These are phyloP conservation scores for Metschnikowia similis DNA, from an alignment of 805 yeast genomes.

Conservation along the genomic window DNA sequence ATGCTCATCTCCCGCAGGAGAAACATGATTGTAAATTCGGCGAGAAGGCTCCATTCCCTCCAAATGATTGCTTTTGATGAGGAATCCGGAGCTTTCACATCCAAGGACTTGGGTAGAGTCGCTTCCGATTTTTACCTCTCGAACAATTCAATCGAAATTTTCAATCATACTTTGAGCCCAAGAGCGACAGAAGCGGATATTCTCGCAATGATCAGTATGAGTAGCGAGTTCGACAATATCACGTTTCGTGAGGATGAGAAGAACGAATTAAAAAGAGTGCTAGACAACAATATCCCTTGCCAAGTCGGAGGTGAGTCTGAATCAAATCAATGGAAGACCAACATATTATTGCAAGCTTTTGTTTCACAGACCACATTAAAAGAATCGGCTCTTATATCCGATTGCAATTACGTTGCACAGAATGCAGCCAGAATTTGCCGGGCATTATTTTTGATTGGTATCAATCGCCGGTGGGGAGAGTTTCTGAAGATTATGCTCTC, in stretches of 20 bases:
- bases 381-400: constrained; percentile 82
- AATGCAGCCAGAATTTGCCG: constrained; percentile 91
- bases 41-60: constrained; percentile 72
- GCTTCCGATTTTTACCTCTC: constrained; percentile 91
- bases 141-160: constrained; percentile 81
- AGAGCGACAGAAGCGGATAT: constrained; percentile 90
- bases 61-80: constrained; percentile 96
- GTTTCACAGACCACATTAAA: constrained; percentile 69
- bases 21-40: constrained; percentile 73
- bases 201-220: constrained; percentile 80
- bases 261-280: constrained; percentile 60
- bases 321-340: constrained; percentile 80
- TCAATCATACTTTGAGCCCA: constrained; percentile 80
- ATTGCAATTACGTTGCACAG: constrained; percentile 90
- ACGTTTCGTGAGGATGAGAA: constrained; percentile 86
- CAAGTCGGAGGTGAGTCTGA: constrained; percentile 77
- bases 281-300: constrained; percentile 64
- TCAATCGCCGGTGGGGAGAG: constrained; percentile 88
- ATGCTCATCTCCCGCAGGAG: constrained; percentile 68
- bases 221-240: constrained; percentile 88
- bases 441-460: constrained; percentile 81
- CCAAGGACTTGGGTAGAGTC: constrained; percentile 89
- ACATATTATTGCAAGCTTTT: constrained; percentile 80
- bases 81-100: constrained; percentile 65
- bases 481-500: constrained; percentile 71